Evolutionary conservation across 345 rosid species (phyloP), one percentile per base, ranked within the genome.

Genomic region (Orychophragmus violaceus): DNA sequence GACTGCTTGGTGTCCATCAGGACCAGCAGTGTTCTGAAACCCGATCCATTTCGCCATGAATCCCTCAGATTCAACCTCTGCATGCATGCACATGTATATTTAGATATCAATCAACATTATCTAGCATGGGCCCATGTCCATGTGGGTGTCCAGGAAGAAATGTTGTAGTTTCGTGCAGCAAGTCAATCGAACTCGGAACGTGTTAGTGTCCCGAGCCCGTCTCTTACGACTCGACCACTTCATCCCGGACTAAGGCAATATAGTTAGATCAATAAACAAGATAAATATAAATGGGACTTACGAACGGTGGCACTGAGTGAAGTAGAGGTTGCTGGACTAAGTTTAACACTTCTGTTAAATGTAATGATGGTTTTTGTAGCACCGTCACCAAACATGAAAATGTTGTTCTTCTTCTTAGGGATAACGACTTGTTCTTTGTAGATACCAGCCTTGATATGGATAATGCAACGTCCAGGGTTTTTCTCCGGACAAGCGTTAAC

Each of bases 351-450:
- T 70, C 59, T 82, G 65, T 66, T 71, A 12, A 78, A 80, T 0
- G 89, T 84, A 32, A 90, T 66, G 29, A 85, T 77, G 6, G 95
- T 84, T 71, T 76, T 65, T 54, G 80, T 64, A 0, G 90, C 85
- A 10, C 95, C 97, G 51, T 87, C 97, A 27, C 92, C 95, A 22
- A 83, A 86, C 74, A 88, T 82, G 67, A 80, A 79, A 5, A 88
- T 67, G 52, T 88, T 86, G 42, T 70, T 70, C 72, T 74, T 71
- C 11, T 76, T 67, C 75, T 78, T 83, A 16, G 77, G 72, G 12
- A 90, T 71, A 0, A 21, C 72, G 32, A 87, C 56, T 6, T 56
- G 33, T 54, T 87, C 90, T 2, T 74, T 14, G 59, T 90, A 87
- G 25, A 69, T 11, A 49, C 91, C 97, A 11, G 83, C 87, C 79